These are phyloP conservation scores for Gymnopilus dilepis DNA, from an alignment of 768 basidiomycete species.

Conservation along the genomic window DNA sequence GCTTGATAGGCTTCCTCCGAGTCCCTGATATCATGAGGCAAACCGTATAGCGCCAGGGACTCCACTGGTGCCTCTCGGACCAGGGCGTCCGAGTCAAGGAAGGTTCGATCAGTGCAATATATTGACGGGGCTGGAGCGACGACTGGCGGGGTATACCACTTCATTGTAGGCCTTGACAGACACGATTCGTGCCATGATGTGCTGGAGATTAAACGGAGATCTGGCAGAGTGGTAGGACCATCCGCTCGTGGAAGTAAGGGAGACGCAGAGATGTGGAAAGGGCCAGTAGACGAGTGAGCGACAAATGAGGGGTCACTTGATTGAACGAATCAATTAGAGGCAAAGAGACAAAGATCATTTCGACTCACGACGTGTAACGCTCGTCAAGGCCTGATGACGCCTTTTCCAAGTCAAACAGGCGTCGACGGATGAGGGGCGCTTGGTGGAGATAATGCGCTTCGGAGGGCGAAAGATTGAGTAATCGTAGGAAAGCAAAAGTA, in stretches of 20 bases:
- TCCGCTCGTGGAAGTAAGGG: constrained; percentile 37
- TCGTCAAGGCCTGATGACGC: constrained; percentile 47
- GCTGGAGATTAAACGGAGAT: constrained; percentile 63
- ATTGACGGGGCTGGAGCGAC: constrained; percentile 84
- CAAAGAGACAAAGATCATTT: neutral
- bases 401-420: constrained; percentile 52
- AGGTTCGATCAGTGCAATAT: constrained; percentile 77
- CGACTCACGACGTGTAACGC: constrained; percentile 49
- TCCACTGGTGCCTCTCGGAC: constrained; percentile 74
- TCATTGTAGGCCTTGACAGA: constrained; percentile 77
- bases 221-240: constrained; percentile 50
- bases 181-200: constrained; percentile 76
- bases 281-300: constrained; percentile 37
- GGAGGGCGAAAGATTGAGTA: constrained; percentile 64
- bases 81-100: constrained; percentile 70
- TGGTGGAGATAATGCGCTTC: constrained; percentile 68
- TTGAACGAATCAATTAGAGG: neutral
- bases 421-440: constrained; percentile 63
- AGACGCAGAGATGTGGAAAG: constrained; percentile 40
- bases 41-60: constrained; percentile 80
- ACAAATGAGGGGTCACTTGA: constrained; percentile 61
- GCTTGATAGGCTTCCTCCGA: constrained; percentile 52
- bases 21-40: constrained; percentile 71
- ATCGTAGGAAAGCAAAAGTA: constrained; percentile 80
- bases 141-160: constrained; percentile 86